Evolutionary conservation across 805 yeast species (phyloP), one percentile per base, ranked within the genome.

Genomic region (Ogataea allantospora): DNA sequence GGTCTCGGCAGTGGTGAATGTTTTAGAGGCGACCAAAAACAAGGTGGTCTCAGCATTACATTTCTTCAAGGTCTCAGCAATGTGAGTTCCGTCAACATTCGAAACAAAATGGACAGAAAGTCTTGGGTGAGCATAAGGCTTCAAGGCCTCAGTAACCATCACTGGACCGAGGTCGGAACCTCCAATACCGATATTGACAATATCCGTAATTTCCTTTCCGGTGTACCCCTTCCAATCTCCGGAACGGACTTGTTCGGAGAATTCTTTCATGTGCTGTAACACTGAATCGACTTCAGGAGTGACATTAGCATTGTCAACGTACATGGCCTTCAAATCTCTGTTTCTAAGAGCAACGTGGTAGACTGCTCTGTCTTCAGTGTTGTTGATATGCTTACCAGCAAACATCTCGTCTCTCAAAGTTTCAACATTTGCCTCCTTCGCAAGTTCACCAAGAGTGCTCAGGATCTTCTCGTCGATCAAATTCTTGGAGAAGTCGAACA

Each of bases 141-240:
- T 93, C 62, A 93, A 77, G 27, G 99, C 97, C 72, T 93, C 98
- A 46, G 97, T 88, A 55, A 93, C 98, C 99, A 93, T 93, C 38
- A 93, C 98, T 30, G 99, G 99, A 57, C 99, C 99, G 56, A 93
- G 77, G 67, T 93, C 99, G 19, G 97, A 88, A 54, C 99, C 99
- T 63, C 99, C 99, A 62, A 93, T 93, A 67, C 99, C 99, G 57
- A 93, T 87, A 77, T 93, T 93, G 58, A 93, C 98, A 40, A 93
- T 80, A 58, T 88, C 95, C 54, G 93, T 85, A 68, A 93, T 91
- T 55, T 73, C 68, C 77, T 88, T 88, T 54, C 98, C 98, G 53
- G 97, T 82, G 77, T 85, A 91, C 63, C 99, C 99, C 57, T 78
- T 88, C 97, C 98, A 91, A 50, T 70, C 75, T 57, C 99, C 99